Evolutionary conservation across 208 protist genomes (phyloP), one percentile per base, ranked within the genome.

Genomic region (Trypanosoma cruzi): DNA sequence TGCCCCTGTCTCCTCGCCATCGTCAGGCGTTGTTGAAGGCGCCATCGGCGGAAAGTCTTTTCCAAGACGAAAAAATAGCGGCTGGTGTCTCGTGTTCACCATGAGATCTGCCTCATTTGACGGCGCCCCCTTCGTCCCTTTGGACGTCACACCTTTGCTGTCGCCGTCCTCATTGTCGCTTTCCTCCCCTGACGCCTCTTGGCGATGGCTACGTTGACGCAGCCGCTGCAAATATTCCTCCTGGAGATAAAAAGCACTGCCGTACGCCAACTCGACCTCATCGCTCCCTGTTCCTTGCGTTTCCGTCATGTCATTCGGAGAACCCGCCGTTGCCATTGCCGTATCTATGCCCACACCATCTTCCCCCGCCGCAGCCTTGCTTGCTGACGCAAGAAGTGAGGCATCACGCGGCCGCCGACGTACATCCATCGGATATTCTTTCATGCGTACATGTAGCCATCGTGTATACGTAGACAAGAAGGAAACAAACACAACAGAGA

Each of bases 21-120:
- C 64, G 18, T 24, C 55, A 50, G 14, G 42, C 14, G 31, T 48
- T 7, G 60, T 20, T 34, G 56, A n/a, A 11, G 54, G 36, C 4
- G 55, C 32, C 13, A 73, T 34, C 6, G 79, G 31, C 34, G 81
- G 77, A 68, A 95, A 95, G 75, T 95, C 89, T 44, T 80, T 55
- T 0, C 86, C 86, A 22, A 78, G 77, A 14, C 54, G 53, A 71
- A 95, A 92, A 76, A 95, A 95, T 7, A 62, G 48, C 13, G 89
- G 89, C 34, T 81, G 84, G 2, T 70, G 59, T 26, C 81, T n/a
- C 36, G 36, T 49, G 46, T 68, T 36, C 5, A 73, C 57, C 7
- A 71, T 32, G 20, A 75, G 49, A n/a, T 78, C 73, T 18, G 26
- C 42, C 26, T 49, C 28, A 1, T 18, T 28, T 62, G 58, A 37